Percentiles rank a stretch among this genome's conserved stretches.
Conservation (phyloP, 1,284 basidiomycete genomes). For the Vanrija sp. region DNA sequence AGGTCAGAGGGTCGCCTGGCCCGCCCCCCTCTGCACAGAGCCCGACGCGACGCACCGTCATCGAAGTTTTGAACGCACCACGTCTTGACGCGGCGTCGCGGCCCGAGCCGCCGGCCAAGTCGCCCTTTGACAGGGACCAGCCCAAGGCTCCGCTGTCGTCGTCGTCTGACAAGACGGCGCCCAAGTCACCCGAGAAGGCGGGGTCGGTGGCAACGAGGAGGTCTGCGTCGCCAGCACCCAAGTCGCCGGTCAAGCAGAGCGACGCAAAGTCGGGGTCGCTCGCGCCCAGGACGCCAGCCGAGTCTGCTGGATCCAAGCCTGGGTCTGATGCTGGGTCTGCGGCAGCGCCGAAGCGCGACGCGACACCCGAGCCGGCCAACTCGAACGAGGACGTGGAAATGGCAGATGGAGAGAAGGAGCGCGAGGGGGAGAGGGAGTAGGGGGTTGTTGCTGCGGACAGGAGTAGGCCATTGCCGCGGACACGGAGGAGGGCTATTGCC, state of each 20-base stretch:
- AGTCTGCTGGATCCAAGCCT: background rate
- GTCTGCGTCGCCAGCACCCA: background rate
- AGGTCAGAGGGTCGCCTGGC: conserved; percentile 21
- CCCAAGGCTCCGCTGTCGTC: background rate
- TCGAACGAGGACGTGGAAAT: conserved; percentile 4
- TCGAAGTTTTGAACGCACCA: conserved; percentile 44
- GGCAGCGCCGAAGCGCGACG: no score
- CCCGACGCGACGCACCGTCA: conserved; percentile 30
- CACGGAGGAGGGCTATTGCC: no score
- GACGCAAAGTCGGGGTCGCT: background rate
- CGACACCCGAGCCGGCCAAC: background rate
- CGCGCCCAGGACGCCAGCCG: background rate
- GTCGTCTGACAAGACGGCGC: conserved; percentile 2
- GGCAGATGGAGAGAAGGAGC: background rate
- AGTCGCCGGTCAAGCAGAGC: no score
- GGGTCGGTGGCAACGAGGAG: background rate
- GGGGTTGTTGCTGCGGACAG: no score
- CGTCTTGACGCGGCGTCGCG: conserved; percentile 21
- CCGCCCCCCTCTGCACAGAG: conserved; percentile 3
- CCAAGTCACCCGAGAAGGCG: background rate
- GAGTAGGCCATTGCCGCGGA: no score
- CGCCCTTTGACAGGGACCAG: background rate
- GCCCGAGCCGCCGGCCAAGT: background rate
- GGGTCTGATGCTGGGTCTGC: background rate
- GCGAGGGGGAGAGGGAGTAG: background rate